phyloP scores from a whole-genome alignment of 768 basidiomycete genomes.

The Suillus subluteus region DNA sequence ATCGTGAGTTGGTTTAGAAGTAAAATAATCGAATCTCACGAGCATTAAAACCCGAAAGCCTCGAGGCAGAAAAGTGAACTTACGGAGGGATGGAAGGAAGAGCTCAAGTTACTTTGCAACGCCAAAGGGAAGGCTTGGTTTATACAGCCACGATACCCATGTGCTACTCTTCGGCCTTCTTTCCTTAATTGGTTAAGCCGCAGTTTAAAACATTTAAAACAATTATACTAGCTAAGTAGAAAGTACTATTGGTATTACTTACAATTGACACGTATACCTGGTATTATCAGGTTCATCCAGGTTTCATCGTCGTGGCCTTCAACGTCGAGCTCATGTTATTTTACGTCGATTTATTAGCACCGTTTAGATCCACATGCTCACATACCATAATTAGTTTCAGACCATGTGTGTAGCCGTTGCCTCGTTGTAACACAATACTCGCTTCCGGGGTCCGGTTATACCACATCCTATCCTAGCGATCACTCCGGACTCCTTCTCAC shows the following conservation, averaged over 20 bases:
- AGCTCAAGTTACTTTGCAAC: constrained; percentile 9
- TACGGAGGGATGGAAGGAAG: constrained; percentile 15
- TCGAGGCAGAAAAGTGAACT: constrained; percentile 12
- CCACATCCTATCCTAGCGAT: too few relatives aligned
- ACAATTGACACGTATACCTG: too few relatives aligned
- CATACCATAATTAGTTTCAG: background rate
- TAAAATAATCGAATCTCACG: too few relatives aligned
- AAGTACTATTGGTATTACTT: too few relatives aligned
- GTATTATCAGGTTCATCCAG: too few relatives aligned
- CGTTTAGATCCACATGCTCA: background rate
- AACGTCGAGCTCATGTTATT: background rate
- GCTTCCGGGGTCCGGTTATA: background rate
- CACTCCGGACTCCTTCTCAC: too few relatives aligned
- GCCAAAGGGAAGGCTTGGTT: background rate
- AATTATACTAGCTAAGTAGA: too few relatives aligned
- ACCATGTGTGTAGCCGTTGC: background rate
- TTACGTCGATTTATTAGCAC: background rate
- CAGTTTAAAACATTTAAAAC: background rate
- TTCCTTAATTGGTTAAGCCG: background rate
- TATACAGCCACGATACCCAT: constrained; percentile 1
- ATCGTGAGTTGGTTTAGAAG: background rate
- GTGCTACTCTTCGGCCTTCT: background rate
- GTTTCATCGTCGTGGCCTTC: background rate
- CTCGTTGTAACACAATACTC: background rate
- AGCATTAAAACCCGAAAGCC: background rate